These are phyloP conservation scores for Pseudovirgaria hyperparasitica DNA, from an alignment of 2,329 filamentous ascomycete genomes.

Conservation along the genomic window DNA sequence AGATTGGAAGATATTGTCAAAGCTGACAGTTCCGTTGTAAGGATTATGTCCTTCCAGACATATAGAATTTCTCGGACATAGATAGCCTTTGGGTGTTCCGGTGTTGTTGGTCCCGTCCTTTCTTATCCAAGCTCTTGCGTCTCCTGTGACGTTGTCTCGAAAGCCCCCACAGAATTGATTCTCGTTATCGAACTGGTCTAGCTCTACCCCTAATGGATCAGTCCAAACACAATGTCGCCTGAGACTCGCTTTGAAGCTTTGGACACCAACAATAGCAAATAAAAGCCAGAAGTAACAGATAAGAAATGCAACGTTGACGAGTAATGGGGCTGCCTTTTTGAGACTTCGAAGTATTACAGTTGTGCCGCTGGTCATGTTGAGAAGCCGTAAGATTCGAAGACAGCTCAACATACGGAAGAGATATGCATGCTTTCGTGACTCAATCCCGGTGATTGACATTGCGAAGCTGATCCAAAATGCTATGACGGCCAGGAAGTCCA, in stretches of 20 bases:
- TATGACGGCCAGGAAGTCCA: constrained; percentile 90
- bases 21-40: constrained; percentile 75
- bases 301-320: constrained; percentile 86
- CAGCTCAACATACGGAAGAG: constrained; percentile 96
- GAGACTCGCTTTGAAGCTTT: constrained; percentile 61
- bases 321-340: constrained; percentile 84
- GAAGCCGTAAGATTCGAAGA: constrained; percentile 78
- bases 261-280: constrained; percentile 92
- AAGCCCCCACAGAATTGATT: constrained; percentile 81
- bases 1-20: constrained; percentile 88
- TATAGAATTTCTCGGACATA: constrained; percentile 72
- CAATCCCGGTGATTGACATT: constrained; percentile 56
- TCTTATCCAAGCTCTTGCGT: constrained; percentile 51
- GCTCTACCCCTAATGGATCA: constrained; percentile 34
- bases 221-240: constrained; percentile 38
- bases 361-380: constrained; percentile 86
- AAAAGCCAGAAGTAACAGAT: constrained; percentile 96
- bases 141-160: constrained; percentile 40
- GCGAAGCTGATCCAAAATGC: constrained; percentile 88
- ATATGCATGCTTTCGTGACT: constrained; percentile 60
- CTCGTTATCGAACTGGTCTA: constrained; percentile 39
- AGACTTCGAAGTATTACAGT: constrained; percentile 87
- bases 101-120: constrained; percentile 30
- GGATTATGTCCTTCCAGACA: constrained; percentile 74
- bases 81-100: constrained; percentile 63